A percentile compares a stretch with the other conserved stretches of the same genome.
These are phyloP conservation scores for Chytriomyces sp. DNA, from an alignment of 192 early-diverging fungal genomes.

Conservation along the genomic window DNA sequence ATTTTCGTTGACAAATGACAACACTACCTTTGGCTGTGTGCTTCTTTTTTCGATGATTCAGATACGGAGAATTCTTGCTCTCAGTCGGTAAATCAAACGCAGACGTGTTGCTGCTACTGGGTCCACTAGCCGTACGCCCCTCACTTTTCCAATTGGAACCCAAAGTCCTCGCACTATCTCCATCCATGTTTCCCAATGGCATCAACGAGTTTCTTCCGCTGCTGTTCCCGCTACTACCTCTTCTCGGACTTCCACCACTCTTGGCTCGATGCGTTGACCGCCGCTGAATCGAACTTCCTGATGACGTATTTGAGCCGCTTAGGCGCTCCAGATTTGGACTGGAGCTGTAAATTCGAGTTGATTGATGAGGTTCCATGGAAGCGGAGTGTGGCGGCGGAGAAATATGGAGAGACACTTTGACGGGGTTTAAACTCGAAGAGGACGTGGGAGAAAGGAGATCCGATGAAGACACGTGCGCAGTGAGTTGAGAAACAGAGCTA, in stretches of 20 bases:
- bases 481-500: too few relatives aligned
- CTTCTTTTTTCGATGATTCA: conserved; percentile 16
- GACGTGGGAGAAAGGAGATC: neutral
- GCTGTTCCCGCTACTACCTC: neutral
- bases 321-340: conserved; percentile 14
- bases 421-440: neutral
- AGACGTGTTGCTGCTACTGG: neutral
- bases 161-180: conserved; percentile 9
- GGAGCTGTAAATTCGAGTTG: neutral
- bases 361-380: neutral
- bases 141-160: conserved; percentile 17
- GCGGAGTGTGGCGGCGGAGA: neutral
- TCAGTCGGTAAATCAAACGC: conserved; percentile 16
- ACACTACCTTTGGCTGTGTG: neutral
- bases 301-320: neutral
- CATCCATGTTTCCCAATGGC: conserved; percentile 2
- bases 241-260: conserved; percentile 1
- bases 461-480: too few relatives aligned
- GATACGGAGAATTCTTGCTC: conserved; percentile 17
- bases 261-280: neutral
- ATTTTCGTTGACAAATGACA: too few relatives aligned
- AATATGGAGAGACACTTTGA: neutral
- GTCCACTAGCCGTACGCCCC: neutral
- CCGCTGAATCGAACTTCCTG: neutral
- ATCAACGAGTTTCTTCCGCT: neutral